Evolutionary conservation across 2,329 filamentous ascomycete species (phyloP), one percentile per base, ranked within the genome.

Genomic region (Cucurbitaria berberidis): DNA sequence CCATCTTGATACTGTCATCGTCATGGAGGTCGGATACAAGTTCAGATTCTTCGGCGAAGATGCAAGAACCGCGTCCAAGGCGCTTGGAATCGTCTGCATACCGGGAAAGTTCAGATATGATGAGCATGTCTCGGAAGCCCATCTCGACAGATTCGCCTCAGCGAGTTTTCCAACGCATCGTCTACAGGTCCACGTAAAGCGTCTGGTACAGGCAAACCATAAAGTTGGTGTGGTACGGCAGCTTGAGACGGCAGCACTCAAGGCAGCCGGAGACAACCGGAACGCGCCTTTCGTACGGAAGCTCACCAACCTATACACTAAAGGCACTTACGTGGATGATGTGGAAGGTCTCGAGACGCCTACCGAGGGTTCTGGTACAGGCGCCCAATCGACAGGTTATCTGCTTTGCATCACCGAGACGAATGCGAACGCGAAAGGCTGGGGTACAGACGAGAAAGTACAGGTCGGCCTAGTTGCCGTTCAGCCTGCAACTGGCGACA

Each of bases 11-110:
- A 95, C 93, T 0, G 68, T 99, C 18, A 81, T 99, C 48, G 89
- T 98, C 11, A 87, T 98, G 46, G 93, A 99, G 73, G 95, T 98
- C 8, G 95, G 95, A 45, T 99, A 99, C 78, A 99, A 99, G 73
- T 99, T 96, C 77, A 88, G 90, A 29, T 96, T 99, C 78, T 96
- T 96, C 70, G 95, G 95, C 10, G 93, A 98, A 68, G 95, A 99
- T 78, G 95, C 95, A 8, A 85, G 92, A 47, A 85, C 86, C 48
- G 95, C 93, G 4, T 90, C 93, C 11, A 96, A 93, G 74, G 91
- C 93, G 72, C 81, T 99, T 43, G 90, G 91, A 54, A 97, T 99
- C 63, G 89, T 99, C 34, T 99, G 95, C 73, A 97, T 99, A 64
- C 93, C 95, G 0, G 95, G 95, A 30, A 98, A 97, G 70, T 86